Conservation (phyloP, 2,329 filamentous ascomycete genomes). For the Thelonectria rubi region DNA sequence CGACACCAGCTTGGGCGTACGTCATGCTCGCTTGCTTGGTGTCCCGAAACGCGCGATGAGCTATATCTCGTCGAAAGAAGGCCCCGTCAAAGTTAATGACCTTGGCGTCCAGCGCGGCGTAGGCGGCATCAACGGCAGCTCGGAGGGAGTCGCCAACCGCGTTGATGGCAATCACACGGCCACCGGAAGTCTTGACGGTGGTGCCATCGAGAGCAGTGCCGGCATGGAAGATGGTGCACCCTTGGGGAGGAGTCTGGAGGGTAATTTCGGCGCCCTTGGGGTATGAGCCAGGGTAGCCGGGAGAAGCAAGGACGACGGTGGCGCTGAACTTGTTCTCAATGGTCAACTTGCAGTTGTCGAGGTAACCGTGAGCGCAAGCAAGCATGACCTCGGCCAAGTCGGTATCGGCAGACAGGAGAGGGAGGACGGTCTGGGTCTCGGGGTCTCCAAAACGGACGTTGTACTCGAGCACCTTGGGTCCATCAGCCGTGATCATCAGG, state of each 20-base stretch:
- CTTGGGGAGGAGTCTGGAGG: conserved; percentile 55
- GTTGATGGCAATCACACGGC: conserved; percentile 93
- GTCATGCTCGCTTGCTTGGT: conserved; percentile 70
- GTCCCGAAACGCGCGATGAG: conserved; percentile 73
- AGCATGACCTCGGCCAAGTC: conserved; percentile 91
- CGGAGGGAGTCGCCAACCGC: conserved; percentile 77
- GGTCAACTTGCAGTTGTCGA: conserved; percentile 75
- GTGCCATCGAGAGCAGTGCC: conserved; percentile 75
- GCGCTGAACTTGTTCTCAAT: conserved; percentile 78
- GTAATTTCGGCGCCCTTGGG: conserved; percentile 75
- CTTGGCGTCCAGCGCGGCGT: conserved; percentile 75
- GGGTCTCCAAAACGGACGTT: conserved; percentile 94
- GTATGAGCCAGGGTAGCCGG: conserved; percentile 89
- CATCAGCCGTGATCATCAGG: conserved; percentile 87
- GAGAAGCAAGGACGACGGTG: conserved; percentile 93
- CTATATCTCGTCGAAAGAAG: conserved; percentile 94
- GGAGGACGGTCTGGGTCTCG: conserved; percentile 87
- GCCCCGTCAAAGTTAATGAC: conserved; percentile 84
- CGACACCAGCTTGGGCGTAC: conserved; percentile 92
- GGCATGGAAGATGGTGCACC: conserved; percentile 87
- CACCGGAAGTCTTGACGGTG: conserved; percentile 80
- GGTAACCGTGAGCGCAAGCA: conserved; percentile 79
- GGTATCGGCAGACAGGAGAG: conserved; percentile 78
- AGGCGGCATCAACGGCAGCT: conserved; percentile 87
- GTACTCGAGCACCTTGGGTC: conserved; percentile 88